phyloP scores from a whole-genome alignment of 805 yeast genomes.

The Helenozyma rhizophorensis region DNA sequence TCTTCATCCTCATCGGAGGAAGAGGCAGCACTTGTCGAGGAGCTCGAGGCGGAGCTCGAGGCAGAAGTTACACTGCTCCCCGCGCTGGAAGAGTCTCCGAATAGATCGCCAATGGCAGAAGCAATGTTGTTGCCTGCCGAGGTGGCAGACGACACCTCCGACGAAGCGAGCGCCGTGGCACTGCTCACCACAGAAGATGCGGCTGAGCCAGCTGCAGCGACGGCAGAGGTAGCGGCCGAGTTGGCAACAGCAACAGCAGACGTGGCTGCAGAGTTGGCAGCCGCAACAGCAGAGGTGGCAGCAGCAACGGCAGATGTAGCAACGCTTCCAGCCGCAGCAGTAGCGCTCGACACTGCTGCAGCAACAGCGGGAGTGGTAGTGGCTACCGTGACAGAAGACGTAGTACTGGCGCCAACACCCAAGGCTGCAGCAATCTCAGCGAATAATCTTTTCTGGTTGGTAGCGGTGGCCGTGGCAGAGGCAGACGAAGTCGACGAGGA shows the following conservation, averaged over 20 bases:
- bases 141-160: not conserved
- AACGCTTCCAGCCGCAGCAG: too few relatives aligned
- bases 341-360: too few relatives aligned
- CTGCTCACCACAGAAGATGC: not conserved
- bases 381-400: not conserved
- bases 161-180: not conserved
- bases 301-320: not conserved
- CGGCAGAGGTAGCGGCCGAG: conserved; percentile 1
- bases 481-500: too few relatives aligned
- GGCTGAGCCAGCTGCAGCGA: conserved; percentile 4
- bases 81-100: not conserved
- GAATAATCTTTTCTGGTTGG: too few relatives aligned
- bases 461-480: too few relatives aligned
- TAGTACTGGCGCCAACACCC: not conserved
- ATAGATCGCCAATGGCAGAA: not conserved
- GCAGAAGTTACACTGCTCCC: not conserved
- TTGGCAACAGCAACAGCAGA: conserved; percentile 1
- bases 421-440: too few relatives aligned
- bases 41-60: conserved; percentile 13
- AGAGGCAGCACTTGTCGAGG: conserved; percentile 28
- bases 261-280: not conserved
- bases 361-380: too few relatives aligned
- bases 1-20: conserved; percentile 5
- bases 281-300: not conserved
- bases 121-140: not conserved